Evolutionary conservation across 768 basidiomycete genomes (phyloP), one percentile per base, ranked within the genome.

Genomic region (Boletus coccyginus): DNA sequence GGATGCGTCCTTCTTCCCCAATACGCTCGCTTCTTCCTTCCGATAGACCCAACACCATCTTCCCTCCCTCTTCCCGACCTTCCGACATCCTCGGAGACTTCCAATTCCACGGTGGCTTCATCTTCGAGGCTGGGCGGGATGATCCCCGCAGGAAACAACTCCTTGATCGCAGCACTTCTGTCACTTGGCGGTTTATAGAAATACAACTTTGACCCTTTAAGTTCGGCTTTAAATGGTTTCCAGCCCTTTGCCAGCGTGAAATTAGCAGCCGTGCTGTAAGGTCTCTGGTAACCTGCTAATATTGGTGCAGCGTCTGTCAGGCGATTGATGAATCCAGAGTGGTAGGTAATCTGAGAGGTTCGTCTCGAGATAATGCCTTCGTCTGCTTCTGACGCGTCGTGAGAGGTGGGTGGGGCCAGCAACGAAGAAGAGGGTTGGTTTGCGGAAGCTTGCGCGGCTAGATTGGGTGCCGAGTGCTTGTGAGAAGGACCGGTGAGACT

Each of bases 141-240:
- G 17, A 90, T 71, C 9, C 75, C 82, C 0, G 81, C 78, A 11
- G 90, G 86, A 64, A 95, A 95, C 27, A 93, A 73, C 9, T 87
- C 85, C 66, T 86, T 89, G 50, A 93, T 78, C 0, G 78, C 86
- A 2, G 76, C 73, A 24, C 71, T 74, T 53, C 85, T 76, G 60
- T 94, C 92, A 31, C 79, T 76, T 0, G 92, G 90, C 0, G 90
- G 84, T 64, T 94, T 95, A 69, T 90, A 93, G 65, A 94, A 89
- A 69, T 89, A 87, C 47, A 95, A 63, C 69, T 94, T 94, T 13
- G 87, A 83, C 7, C 92, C 93, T 65, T 90, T 88, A 29, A 95
- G 74, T 62, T 92, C 87, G 44, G 88, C 78, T 69, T 94, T 93
- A 75, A 82, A 91, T 6, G 90, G 83, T 67, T 94, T 94, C 93